Percentiles rank a stretch among this genome's conserved stretches.
These are phyloP conservation scores for Penicillium sp. DNA, from an alignment of 2,329 filamentous ascomycete genomes.

Conservation along the genomic window DNA sequence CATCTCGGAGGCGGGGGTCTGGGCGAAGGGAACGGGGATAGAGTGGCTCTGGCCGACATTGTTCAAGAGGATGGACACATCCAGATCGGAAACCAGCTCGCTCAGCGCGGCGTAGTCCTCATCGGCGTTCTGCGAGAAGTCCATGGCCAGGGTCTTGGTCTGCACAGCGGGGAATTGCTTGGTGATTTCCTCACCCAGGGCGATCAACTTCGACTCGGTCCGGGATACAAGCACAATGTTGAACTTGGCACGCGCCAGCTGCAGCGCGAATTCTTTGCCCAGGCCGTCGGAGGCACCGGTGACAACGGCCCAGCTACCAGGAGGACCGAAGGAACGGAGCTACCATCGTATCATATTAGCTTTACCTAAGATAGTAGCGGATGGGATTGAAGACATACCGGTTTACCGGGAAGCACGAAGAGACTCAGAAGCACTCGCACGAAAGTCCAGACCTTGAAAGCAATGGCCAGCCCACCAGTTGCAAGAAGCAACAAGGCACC, in stretches of 20 bases:
- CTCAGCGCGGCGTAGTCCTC: conserved; percentile 75
- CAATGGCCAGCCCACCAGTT: conserved; percentile 60
- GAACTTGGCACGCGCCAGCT: conserved; percentile 88
- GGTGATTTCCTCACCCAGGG: conserved; percentile 72
- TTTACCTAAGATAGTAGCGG: background rate
- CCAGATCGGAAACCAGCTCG: conserved; percentile 67
- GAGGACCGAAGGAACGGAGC: conserved; percentile 87
- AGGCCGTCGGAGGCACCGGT: conserved; percentile 96
- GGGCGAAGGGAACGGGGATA: conserved; percentile 85
- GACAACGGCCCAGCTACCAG: conserved; percentile 89
- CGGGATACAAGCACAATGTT: conserved; percentile 94
- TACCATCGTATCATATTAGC: conserved; percentile 36
- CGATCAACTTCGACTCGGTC: conserved; percentile 85
- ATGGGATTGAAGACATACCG: conserved; percentile 36
- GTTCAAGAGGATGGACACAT: conserved; percentile 88
- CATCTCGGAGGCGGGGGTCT: conserved; percentile 77
- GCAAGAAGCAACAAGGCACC: conserved; percentile 38
- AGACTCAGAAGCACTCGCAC: conserved; percentile 63
- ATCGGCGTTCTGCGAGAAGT: conserved; percentile 78
- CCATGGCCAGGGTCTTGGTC: conserved; percentile 83
- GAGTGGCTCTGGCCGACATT: conserved; percentile 94
- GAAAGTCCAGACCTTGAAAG: conserved; percentile 58
- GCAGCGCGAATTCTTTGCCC: conserved; percentile 90
- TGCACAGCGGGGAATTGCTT: conserved; percentile 66
- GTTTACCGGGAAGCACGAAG: conserved; percentile 62